Percentiles rank a stretch among this genome's conserved stretches.
Conservation (phyloP, 306 rosid species). For the Trifolium dubium region DNA sequence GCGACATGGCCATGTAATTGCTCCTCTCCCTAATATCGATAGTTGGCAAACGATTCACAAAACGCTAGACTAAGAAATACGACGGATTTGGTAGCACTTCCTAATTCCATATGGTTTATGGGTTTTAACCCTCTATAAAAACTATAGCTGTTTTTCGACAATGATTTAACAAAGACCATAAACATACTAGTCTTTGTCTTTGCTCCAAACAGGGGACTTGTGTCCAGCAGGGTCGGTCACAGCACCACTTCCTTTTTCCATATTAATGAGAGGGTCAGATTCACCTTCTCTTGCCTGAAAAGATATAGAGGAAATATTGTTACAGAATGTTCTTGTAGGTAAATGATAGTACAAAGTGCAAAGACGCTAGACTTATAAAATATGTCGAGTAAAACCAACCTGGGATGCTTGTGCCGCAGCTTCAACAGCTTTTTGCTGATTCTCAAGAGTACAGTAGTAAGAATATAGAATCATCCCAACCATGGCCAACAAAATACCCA, state of each 20-base stretch:
- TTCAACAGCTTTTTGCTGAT: constrained; percentile 76
- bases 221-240: constrained; percentile 51
- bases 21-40: constrained; percentile 42
- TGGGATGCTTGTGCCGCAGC: constrained; percentile 59
- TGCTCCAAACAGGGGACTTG: constrained; percentile 61
- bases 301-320: constrained; percentile 31
- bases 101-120: constrained; percentile 47
- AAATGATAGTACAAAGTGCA: constrained; percentile 18
- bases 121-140: constrained; percentile 46
- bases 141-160: constrained; percentile 37
- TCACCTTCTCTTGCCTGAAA: constrained; percentile 74
- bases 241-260: constrained; percentile 61
- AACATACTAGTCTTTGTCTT: constrained; percentile 65
- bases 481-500: constrained; percentile 81
- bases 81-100: constrained; percentile 38
- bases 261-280: constrained; percentile 63
- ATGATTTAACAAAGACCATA: constrained; percentile 43
- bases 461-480: constrained; percentile 91
- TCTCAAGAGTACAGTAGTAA: constrained; percentile 70
- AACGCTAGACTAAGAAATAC: constrained; percentile 43
- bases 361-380: neutral
- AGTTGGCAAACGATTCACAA: constrained; percentile 44
- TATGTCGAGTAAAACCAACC: constrained; percentile 49
- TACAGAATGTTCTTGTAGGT: constrained; percentile 19
- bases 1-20: constrained; percentile 38